Conservation (phyloP, 163 green algal genomes). For the Scenedesmus sp. region DNA sequence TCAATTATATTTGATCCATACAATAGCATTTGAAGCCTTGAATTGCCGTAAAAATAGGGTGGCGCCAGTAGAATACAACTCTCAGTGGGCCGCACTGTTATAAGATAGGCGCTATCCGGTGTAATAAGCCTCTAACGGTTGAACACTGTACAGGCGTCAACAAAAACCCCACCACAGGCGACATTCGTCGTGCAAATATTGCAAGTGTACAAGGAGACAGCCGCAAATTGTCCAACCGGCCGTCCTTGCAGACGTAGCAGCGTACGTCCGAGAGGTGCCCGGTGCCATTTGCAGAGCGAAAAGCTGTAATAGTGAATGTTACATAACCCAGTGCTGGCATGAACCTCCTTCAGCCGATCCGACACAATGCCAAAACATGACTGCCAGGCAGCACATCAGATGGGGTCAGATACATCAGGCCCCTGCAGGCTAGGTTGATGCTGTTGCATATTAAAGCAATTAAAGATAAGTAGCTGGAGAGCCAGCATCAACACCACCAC, state of each 20-base stretch:
- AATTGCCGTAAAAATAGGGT: too few species aligned
- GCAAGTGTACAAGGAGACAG: neutral
- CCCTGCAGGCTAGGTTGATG: neutral
- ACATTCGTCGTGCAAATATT: neutral
- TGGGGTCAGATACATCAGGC: neutral
- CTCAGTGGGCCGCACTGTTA: too few species aligned
- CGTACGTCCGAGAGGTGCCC: neutral
- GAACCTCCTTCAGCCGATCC: neutral
- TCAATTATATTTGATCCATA: too few species aligned
- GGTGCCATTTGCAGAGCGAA: neutral
- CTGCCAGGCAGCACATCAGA: neutral
- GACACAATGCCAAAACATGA: neutral
- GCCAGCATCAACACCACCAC: too few species aligned
- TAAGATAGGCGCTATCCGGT: too few species aligned
- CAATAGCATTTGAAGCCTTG: too few species aligned
- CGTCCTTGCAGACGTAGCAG: neutral
- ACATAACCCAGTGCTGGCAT: neutral
- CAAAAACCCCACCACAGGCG: neutral
- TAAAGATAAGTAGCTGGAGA: too few species aligned
- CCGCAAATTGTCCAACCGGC: neutral
- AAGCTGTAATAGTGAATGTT: neutral
- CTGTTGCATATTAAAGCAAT: neutral
- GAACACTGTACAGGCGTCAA: too few species aligned
- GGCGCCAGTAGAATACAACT: too few species aligned
- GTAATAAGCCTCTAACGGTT: too few species aligned